Base-by-base conservation (phyloP, 192 early-diverging fungal species). In the Coemansia sp. region DNA sequence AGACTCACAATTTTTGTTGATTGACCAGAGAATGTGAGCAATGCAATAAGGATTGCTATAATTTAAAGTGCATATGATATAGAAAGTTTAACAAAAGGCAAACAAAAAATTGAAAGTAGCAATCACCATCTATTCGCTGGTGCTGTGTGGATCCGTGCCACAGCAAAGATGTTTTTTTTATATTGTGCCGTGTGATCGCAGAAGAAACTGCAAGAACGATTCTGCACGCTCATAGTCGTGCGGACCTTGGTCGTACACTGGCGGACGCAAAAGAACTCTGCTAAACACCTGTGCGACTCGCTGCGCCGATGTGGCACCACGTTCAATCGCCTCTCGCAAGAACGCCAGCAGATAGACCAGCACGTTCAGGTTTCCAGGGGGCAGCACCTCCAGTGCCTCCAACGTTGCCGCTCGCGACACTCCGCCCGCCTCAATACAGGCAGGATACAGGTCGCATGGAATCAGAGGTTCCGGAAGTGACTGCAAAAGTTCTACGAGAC, bases 281-380 rank as follows among this genome's bases (percentile, higher is more conserved):
- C 68, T 40, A 60, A 78, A 70, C 17, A 78, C 74, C 21, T 60
- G 57, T 0, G 64, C 74, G 3, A 71, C 62, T 3, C 68, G 64
- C 22, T 57, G 61, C 4, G 74, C 55, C 18, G 69, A 56, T 8
- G 65, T 57, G 0, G 69, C 68, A 4, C 75, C 75, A 19, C 66
- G 52, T 37, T 82, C 53, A 77, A 78, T 25, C 4, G 65, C 78
- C 53, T 92, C 91, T 12, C 82, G 62, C 52, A 96, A 63, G 56
- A 96, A 93, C 19, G 83, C 83, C n/a, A 85, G 80, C 37, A 96
- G 54, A 59, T 93, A 96, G 22, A 89, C 79, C 40, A 96, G 86
- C 2, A 88, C 86, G 54, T 90, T 88, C 21, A 84, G 83, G 75
- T 89, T 84, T 14, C 83, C 80, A 0, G 80, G 69, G 9, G 91